A percentile compares a stretch with the other conserved stretches of the same genome.
Evolutionary conservation across 75 land plant species (phyloP).

Genomic region (Gnetum montanum): DNA sequence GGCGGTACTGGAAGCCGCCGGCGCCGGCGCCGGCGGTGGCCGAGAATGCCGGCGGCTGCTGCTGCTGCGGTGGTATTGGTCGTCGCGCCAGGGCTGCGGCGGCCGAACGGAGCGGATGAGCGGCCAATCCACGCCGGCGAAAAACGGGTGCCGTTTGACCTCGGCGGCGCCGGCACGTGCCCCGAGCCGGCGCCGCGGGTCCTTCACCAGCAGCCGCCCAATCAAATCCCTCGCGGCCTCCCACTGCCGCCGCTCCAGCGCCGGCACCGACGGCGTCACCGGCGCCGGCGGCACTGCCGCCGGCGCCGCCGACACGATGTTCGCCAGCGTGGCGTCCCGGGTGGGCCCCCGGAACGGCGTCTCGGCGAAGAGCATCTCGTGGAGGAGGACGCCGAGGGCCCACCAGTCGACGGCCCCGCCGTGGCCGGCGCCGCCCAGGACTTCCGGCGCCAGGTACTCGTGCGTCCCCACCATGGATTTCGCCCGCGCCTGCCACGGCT

Average conservation of each 20-base stretch:
- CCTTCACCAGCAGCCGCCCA: constrained; percentile 19
- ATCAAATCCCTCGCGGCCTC: constrained; percentile 45
- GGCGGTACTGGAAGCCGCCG: no score
- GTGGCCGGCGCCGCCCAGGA: constrained; percentile 66
- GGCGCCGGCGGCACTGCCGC: no score
- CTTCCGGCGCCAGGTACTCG: constrained; percentile 79
- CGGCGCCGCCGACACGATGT: no score
- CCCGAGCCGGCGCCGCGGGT: constrained; percentile 33
- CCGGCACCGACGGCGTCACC: no score
- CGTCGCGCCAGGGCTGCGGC: no score
- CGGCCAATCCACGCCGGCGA: constrained; percentile 29
- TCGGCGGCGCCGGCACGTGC: constrained; percentile 24
- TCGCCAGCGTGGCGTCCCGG: no score
- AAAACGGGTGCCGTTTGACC: constrained; percentile 38
- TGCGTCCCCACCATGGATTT: constrained; percentile 74
- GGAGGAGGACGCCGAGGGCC: constrained; percentile 63
- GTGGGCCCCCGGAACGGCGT: constrained; percentile 88
- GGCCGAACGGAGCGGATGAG: constrained; percentile 22
- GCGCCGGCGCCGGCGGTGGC: no score
- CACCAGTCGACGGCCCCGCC: constrained; percentile 77
- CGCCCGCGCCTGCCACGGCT: constrained; percentile 58
- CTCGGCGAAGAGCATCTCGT: constrained; percentile 50
- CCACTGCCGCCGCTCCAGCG: constrained; percentile 4
- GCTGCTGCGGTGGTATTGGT: no score
- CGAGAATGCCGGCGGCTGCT: no score